phyloP scores from a whole-genome alignment of 208 protist genomes.

The Trypanosoma boissoni region DNA sequence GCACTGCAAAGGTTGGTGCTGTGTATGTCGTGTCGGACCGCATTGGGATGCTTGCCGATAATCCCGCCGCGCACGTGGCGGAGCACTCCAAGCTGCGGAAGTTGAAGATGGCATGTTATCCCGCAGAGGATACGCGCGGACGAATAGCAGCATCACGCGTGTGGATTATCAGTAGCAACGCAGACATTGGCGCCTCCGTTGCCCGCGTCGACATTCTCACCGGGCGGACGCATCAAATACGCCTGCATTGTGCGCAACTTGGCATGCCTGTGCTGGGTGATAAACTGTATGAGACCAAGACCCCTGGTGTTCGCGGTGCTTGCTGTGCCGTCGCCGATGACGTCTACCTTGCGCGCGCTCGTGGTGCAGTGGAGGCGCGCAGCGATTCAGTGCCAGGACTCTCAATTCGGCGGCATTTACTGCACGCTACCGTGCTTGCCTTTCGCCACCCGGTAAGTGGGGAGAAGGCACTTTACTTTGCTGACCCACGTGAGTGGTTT shows the following conservation, averaged over 20 bases:
- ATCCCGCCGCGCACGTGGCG: conserved; percentile 7
- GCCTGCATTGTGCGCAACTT: conserved; percentile 63
- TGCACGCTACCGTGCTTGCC: conserved; percentile 51
- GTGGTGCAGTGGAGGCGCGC: conserved; percentile 6
- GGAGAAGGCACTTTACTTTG: conserved; percentile 25
- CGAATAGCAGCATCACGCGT: conserved; percentile 47
- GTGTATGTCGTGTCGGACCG: conserved; percentile 46
- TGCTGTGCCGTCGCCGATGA: conserved; percentile 49
- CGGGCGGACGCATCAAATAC: conserved; percentile 78
- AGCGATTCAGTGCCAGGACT: conserved; percentile 13
- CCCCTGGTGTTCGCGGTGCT: conserved; percentile 33
- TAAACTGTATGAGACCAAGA: conserved; percentile 68
- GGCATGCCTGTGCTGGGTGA: conserved; percentile 73
- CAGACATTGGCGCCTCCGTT: conserved; percentile 36
- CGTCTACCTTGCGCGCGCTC: conserved; percentile 59
- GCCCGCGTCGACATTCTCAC: conserved; percentile 63
- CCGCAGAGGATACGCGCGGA: not conserved
- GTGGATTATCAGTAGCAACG: conserved; percentile 37
- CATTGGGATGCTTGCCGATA: conserved; percentile 48
- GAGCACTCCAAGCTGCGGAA: conserved; percentile 60
- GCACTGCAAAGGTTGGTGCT: conserved; percentile 22
- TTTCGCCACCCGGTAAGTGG: conserved; percentile 43
- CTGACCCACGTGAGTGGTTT: conserved; percentile 41
- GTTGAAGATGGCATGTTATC: conserved; percentile 76
- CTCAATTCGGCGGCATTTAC: conserved; percentile 52